A percentile compares a stretch with the other conserved stretches of the same genome.
Evolutionary conservation across 441 rosid species (phyloP).

Genomic region (Bocquillonia castaneifolia): DNA sequence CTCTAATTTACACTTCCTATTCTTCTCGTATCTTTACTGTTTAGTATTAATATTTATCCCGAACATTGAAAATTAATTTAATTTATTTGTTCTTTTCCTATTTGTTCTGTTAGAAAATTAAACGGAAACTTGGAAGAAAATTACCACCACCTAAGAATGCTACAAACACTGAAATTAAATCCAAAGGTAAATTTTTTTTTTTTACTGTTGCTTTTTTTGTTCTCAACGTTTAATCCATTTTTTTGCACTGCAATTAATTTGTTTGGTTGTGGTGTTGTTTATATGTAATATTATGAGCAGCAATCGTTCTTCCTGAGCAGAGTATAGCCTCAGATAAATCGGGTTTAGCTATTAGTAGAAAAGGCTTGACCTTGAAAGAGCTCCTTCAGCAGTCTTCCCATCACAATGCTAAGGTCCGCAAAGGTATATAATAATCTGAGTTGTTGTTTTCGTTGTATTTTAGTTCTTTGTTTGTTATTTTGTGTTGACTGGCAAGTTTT

Average conservation of each 20-base stretch:
- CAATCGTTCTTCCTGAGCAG: constrained; percentile 84
- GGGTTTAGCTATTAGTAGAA: constrained; percentile 83
- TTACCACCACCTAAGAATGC: constrained; percentile 91
- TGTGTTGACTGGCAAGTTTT: background rate
- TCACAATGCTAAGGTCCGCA: constrained; percentile 75
- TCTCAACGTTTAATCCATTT: no score
- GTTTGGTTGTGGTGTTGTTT: background rate
- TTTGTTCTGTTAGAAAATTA: constrained; percentile 59
- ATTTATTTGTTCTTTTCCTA: no score
- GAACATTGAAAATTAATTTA: no score
- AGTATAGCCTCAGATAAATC: constrained; percentile 70
- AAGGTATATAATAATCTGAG: constrained; percentile 36
- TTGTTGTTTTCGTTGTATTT: background rate
- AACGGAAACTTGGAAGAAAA: constrained; percentile 82
- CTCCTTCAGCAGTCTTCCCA: constrained; percentile 80
- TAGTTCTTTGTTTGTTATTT: background rate
- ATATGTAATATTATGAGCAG: constrained; percentile 34
- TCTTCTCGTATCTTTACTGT: no score
- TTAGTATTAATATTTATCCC: no score
- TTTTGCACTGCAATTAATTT: no score
- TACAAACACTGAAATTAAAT: constrained; percentile 80
- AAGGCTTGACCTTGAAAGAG: constrained; percentile 80
- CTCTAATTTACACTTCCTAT: no score
- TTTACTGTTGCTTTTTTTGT: background rate
- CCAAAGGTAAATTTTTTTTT: constrained; percentile 52